A percentile compares a stretch with the other conserved stretches of the same genome.
phyloP scores from a whole-genome alignment of 1,284 basidiomycete species.

The Fomitiporia mediterranea region DNA sequence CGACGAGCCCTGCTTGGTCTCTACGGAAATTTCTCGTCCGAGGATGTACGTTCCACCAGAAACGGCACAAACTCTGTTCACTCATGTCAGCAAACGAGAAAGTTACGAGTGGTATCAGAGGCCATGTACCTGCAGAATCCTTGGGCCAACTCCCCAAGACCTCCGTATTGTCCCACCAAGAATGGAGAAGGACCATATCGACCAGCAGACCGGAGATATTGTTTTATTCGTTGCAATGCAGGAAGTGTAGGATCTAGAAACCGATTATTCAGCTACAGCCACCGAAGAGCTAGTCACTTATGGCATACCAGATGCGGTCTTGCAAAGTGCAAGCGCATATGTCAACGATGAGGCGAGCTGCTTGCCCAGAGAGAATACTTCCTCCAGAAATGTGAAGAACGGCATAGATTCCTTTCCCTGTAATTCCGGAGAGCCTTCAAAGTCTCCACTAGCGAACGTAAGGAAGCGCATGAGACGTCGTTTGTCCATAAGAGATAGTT shows the following conservation, averaged over 20 bases:
- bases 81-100: background rate
- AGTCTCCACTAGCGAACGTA: slow-evolving; percentile 72
- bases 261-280: background rate
- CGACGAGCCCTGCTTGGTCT: slow-evolving; percentile 19
- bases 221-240: slow-evolving; percentile 61
- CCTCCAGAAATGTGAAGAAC: slow-evolving; percentile 58
- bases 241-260: slow-evolving; percentile 56
- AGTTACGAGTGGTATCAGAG: too few relatives aligned
- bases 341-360: slow-evolving; percentile 56
- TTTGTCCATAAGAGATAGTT: slow-evolving; percentile 80
- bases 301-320: slow-evolving; percentile 44
- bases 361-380: slow-evolving; percentile 57
- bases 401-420: slow-evolving; percentile 51
- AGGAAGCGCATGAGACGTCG: slow-evolving; percentile 91
- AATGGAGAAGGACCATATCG: slow-evolving; percentile 90
- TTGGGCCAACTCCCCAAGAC: slow-evolving; percentile 87
- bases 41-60: slow-evolving; percentile 83
- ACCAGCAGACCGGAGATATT: slow-evolving; percentile 77
- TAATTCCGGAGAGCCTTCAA: slow-evolving; percentile 60
- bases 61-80: slow-evolving; percentile 71
- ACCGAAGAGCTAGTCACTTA: slow-evolving; percentile 11
- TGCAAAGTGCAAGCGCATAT: slow-evolving; percentile 72
- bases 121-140: slow-evolving; percentile 65
- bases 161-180: slow-evolving; percentile 92
- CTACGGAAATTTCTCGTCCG: slow-evolving; percentile 52